Evolutionary conservation across 768 basidiomycete genomes (phyloP).

Genomic region (Agaricus sinodeliciosus): DNA sequence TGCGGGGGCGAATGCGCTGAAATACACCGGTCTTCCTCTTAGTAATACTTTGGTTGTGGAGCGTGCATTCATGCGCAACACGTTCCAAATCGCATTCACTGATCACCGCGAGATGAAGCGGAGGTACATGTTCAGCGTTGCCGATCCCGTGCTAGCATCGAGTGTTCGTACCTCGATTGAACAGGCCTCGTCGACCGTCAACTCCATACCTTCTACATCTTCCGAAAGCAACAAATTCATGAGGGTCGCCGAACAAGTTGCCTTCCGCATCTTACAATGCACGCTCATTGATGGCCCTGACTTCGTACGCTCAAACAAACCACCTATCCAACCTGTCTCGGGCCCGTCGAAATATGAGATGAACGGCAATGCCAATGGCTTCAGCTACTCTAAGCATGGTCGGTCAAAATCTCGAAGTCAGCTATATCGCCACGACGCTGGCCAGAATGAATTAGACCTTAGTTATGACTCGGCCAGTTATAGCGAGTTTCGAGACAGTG

Average conservation of each 20-base stretch:
- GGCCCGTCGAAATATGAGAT: neutral
- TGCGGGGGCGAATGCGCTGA: slow-evolving; percentile 74
- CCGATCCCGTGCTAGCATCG: slow-evolving; percentile 71
- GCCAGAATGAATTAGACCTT: slow-evolving; percentile 57
- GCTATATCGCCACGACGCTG: slow-evolving; percentile 57
- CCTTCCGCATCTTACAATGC: slow-evolving; percentile 82
- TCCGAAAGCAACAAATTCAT: slow-evolving; percentile 40
- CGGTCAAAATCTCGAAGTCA: slow-evolving; percentile 70
- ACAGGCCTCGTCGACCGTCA: slow-evolving; percentile 31
- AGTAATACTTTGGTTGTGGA: slow-evolving; percentile 77
- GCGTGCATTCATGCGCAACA: slow-evolving; percentile 94
- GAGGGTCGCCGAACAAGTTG: slow-evolving; percentile 65
- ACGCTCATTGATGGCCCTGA: slow-evolving; percentile 50
- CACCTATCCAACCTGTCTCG: slow-evolving; percentile 5
- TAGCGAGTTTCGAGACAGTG: slow-evolving; percentile 25
- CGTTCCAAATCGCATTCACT: slow-evolving; percentile 86
- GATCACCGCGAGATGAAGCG: slow-evolving; percentile 63
- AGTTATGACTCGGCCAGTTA: slow-evolving; percentile 19
- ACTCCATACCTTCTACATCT: slow-evolving; percentile 20
- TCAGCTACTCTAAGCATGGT: slow-evolving; percentile 30
- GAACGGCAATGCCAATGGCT: slow-evolving; percentile 11
- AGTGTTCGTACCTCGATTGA: slow-evolving; percentile 66
- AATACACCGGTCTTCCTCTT: slow-evolving; percentile 76
- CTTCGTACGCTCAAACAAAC: slow-evolving; percentile 16
- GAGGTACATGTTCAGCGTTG: slow-evolving; percentile 93